These are phyloP conservation scores for Lentinula sp. DNA, from an alignment of 768 basidiomycete genomes.

Conservation along the genomic window DNA sequence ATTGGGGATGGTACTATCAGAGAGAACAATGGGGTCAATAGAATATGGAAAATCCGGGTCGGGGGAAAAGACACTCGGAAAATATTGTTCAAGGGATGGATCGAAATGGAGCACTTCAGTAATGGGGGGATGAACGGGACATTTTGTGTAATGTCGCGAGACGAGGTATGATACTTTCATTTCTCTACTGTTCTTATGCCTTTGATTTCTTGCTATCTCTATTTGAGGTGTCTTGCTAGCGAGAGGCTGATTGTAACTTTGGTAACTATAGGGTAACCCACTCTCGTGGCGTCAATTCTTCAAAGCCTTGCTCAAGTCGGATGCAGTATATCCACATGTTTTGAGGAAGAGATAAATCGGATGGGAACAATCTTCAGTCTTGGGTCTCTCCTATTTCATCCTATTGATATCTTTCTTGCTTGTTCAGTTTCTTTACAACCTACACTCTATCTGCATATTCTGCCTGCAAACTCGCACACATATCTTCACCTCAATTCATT, in stretches of 20 bases:
- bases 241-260: not conserved
- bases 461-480: too few species aligned
- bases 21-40: not conserved
- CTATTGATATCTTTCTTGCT: too few species aligned
- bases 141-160: slow-evolving; percentile 67
- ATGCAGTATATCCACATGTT: slow-evolving; percentile 54
- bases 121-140: slow-evolving; percentile 45
- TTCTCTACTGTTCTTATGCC: not conserved
- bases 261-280: slow-evolving; percentile 59
- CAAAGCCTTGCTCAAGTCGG: slow-evolving; percentile 53
- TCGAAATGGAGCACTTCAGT: slow-evolving; percentile 60
- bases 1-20: not conserved
- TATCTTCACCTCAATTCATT: too few species aligned
- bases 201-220: slow-evolving; percentile 15
- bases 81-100: slow-evolving; percentile 67
- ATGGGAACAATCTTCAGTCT: too few species aligned
- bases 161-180: slow-evolving; percentile 41
- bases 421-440: too few species aligned
- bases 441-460: too few species aligned
- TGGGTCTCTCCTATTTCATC: too few species aligned
- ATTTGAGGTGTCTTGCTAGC: not conserved
- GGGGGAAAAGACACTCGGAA: slow-evolving; percentile 65
- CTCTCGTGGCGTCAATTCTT: slow-evolving; percentile 76
- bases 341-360: slow-evolving; percentile 18
- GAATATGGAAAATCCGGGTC: slow-evolving; percentile 39